Base-by-base conservation (phyloP, 305 asterid species). In the Rubia balearica region DNA sequence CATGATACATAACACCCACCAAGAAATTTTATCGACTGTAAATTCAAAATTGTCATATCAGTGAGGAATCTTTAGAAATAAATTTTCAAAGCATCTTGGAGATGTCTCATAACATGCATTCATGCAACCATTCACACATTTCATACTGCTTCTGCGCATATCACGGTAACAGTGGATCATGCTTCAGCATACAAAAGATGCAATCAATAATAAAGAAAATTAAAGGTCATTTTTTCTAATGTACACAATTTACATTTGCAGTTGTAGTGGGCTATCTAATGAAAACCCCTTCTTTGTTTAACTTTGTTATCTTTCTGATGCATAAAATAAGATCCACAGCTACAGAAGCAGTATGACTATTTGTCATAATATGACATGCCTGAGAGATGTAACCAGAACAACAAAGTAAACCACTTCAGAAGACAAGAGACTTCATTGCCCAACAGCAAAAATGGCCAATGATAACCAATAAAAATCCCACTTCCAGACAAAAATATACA, bases 11-110 rank as follows among this genome's bases (percentile, higher is more conserved):
- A 60, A 36, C n/a, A 61, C n/a, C 41, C 60, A 9, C 19, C 45
- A 49, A 17, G 4, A 22, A 63, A 7, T 13, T 17, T 42, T 63
- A 55, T 10, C 27, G 41, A 64, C 69, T 74, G 77, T 69, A 65
- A 74, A 36, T 65, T 49, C 60, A 27, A 19, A 12, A 19, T 68
- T 36, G 4, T 27, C 63, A 49, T n/a, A 33, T 68, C 69, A 61
- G 77, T 59, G 36, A 48, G 24, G 17, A 45, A 13, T 17, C 8
- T 22, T 45, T 55, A 12, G 48, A 59, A 21, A 21, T 7, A 55
- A 59, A 24, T 60, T 36, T 9, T 22, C 60, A 12, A 14, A 9
- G 19, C 41, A 36, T 6, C 51, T 46, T 46, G 12, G 17, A 46
- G 51, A 46, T 46, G 4, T 10, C n/a, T 40, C 46, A 69, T 27